These are phyloP conservation scores for Trichocladium antarcticum DNA, from an alignment of 495 filamentous ascomycete species.

Conservation along the genomic window DNA sequence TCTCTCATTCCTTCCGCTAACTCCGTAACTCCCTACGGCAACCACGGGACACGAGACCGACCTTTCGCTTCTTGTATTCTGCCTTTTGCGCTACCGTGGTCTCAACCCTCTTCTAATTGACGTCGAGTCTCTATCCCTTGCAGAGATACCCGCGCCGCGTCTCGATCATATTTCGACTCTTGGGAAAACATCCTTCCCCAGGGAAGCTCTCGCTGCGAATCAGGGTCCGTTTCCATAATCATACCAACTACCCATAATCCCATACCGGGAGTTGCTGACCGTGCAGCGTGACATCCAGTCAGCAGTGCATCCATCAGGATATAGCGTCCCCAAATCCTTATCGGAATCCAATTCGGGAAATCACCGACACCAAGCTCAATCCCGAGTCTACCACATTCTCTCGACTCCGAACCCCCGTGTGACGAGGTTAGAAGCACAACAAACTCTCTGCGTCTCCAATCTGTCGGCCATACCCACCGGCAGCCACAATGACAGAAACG, in stretches of 20 bases:
- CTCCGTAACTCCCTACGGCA: conserved; percentile 8
- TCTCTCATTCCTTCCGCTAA: conserved; percentile 10
- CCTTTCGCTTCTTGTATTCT: conserved; percentile 20
- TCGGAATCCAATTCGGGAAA: conserved; percentile 11
- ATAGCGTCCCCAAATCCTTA: background rate
- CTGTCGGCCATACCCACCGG: background rate
- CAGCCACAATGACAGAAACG: conserved; percentile 32
- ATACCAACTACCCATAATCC: background rate
- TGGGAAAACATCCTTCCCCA: background rate
- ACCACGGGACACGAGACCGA: conserved; percentile 10
- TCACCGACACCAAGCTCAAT: background rate
- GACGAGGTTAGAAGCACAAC: background rate
- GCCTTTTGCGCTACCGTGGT: conserved; percentile 7
- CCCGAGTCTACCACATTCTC: background rate
- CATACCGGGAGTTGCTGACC: conserved; percentile 2
- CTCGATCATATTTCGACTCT: background rate
- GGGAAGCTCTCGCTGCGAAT: background rate
- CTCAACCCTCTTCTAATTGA: conserved; percentile 12
- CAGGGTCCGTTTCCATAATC: conserved; percentile 1
- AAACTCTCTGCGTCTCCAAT: background rate
- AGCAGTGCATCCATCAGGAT: too few relatives aligned
- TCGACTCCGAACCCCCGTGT: background rate
- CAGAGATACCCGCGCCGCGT: conserved; percentile 11
- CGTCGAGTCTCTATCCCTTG: conserved; percentile 18
- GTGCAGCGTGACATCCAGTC: conserved; percentile 1